These are phyloP conservation scores for Elsinoe ampelina DNA, from an alignment of 2,329 filamentous ascomycete genomes.

Conservation along the genomic window DNA sequence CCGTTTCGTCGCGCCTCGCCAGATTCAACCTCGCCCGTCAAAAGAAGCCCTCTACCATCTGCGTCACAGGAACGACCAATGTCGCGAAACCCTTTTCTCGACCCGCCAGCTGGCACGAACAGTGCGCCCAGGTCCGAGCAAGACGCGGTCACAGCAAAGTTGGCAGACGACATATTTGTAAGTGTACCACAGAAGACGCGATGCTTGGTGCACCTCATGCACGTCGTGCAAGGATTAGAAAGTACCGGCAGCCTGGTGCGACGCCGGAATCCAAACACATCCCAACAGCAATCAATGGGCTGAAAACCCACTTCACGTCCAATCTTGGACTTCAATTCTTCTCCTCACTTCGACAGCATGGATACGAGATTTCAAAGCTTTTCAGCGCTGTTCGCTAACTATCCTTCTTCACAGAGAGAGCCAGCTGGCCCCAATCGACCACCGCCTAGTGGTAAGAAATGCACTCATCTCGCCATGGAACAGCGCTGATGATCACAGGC, in stretches of 20 bases:
- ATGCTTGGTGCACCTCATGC: not conserved
- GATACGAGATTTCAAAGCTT: conserved; percentile 32
- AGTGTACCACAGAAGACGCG: conserved; percentile 32
- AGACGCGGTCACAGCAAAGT: conserved; percentile 36
- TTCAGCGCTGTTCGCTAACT: conserved; percentile 34
- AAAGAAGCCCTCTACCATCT: conserved; percentile 31
- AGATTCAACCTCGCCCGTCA: conserved; percentile 33
- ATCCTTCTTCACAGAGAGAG: conserved; percentile 48
- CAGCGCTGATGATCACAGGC: conserved; percentile 22
- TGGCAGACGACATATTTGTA: conserved; percentile 69
- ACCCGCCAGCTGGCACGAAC: conserved; percentile 22
- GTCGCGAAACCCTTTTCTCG: conserved; percentile 72
- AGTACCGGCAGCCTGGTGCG: conserved; percentile 7
- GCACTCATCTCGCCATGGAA: too few relatives aligned
- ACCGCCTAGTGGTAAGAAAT: conserved; percentile 30
- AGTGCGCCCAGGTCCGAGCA: conserved; percentile 28
- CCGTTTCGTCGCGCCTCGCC: conserved; percentile 62
- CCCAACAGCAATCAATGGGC: conserved; percentile 1
- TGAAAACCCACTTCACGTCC: not conserved
- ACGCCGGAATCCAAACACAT: not conserved
- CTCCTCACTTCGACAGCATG: conserved; percentile 23
- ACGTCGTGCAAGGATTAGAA: conserved; percentile 8
- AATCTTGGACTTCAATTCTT: not conserved
- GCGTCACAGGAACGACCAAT: conserved; percentile 49
- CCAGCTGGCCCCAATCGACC: conserved; percentile 56